These are phyloP conservation scores for Tricholoma sp. DNA, from an alignment of 768 basidiomycete species.

Conservation along the genomic window DNA sequence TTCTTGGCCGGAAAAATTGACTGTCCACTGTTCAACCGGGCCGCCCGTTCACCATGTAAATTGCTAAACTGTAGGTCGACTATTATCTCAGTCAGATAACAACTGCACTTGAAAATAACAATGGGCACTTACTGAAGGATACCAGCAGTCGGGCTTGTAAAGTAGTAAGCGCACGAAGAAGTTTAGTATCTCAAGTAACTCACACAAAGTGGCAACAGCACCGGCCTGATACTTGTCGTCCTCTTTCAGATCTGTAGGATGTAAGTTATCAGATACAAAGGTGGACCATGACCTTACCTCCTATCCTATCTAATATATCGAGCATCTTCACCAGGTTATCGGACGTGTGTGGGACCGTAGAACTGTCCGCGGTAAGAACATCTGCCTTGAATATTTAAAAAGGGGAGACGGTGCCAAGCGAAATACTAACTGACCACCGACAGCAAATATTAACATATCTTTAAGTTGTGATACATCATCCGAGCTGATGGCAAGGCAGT, in stretches of 20 bases:
- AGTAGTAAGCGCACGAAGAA: not conserved
- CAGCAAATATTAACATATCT: conserved; percentile 1
- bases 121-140: not conserved
- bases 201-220: not conserved
- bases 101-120: not conserved
- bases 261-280: not conserved
- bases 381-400: not conserved
- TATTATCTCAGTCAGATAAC: not conserved
- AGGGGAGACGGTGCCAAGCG: too few species aligned
- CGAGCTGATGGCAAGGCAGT: not conserved
- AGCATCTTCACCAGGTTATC: not conserved
- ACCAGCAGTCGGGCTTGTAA: not conserved
- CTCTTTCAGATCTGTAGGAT: not conserved
- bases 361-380: not conserved
- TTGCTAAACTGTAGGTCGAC: not conserved
- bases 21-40: conserved; percentile 1
- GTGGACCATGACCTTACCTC: not conserved
- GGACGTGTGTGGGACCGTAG: not conserved
- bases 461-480: not conserved
- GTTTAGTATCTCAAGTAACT: not conserved
- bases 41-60: conserved; percentile 1
- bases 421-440: not conserved
- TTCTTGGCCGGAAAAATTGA: not conserved
- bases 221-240: not conserved
- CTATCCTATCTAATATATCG: not conserved